Evolutionary conservation across 2,329 filamentous ascomycete species (phyloP), one percentile per base, ranked within the genome.

Genomic region (Penicillium digitatum): DNA sequence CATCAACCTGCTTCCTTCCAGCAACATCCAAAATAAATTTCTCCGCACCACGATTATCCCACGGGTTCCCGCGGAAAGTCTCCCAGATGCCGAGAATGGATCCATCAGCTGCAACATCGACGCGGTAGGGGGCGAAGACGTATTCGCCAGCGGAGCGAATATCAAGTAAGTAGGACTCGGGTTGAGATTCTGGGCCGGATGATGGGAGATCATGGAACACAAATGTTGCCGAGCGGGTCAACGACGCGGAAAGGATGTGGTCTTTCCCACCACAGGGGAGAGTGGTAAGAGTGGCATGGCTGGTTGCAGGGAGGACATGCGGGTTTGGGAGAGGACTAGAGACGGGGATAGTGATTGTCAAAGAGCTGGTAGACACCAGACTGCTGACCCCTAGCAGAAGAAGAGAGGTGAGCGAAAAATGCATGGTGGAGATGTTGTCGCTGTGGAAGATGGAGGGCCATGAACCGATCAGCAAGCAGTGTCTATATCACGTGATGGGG

Each of bases 41-140:
- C 43, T 78, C 79, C 14, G 60, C 50, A 16, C 92, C 93, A 68
- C 85, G 88, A 70, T 96, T 95, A 18, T 80, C 85, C 91, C 93
- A 96, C 64, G 94, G 89, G 66, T 95, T 93, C 0, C 90, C 91
- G 45, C 90, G 81, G 71, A 87, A 95, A 26, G 90, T 95, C 78
- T 93, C 89, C 87, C 89, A 94, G 27, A 86, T 86, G 39, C 80
- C 76, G 3, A 90, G 78, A 44, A 80, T 72, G 37, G 78, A 73
- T 55, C 73, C 72, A 62, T 75, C 71, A 22, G 74, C 69, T 35
- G 75, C 72, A 48, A 72, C 59, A 69, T 97, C 94, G 29, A 97
- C 82, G 42, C 93, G 82, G 71, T 95, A 78, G 11, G 90, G 88
- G 63, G 85, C 82, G 71, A 96, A 97, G 50, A 81, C 81, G 72